Base-by-base conservation (phyloP, 164 flowering plant genomes). In the Pachysandra terminalis region DNA sequence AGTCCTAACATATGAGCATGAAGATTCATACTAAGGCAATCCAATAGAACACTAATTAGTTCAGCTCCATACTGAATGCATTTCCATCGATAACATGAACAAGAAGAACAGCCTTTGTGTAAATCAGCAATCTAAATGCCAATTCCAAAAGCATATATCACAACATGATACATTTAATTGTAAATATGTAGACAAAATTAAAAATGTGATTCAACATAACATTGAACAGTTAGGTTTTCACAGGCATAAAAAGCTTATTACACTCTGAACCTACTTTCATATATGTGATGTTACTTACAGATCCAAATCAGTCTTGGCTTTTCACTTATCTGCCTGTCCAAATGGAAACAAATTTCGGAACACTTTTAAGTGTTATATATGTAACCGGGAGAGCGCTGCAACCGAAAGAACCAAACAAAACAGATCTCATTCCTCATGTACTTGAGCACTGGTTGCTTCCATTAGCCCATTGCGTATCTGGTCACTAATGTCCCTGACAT, bases 401-500 rank as follows among this genome's bases (percentile, higher is more conserved):
- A 21, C 21, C 17, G n/a, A n/a, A n/a, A 35, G 37, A 56, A 59
- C 19, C 23, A 56, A 19, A 37, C 56, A 26, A 9, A 3, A 55
- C 19, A 48, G 27, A 66, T 58, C 53, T 75, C 37, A 75, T 22
- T 66, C 77, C 6, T 0, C 67, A 21, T 71, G 70, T n/a, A 77
- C 49, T 59, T 71, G 71, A 61, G 90, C 84, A 82, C 84, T 73
- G 61, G 84, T 13, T 62, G 90, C 98, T 76, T 96, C 98, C 98
- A 96, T 83, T 69, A 88, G 7, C 12, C 99, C 99, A 75, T 90
- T 91, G 61, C 97, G 91, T 67, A 96, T 87, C 85, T 96, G 99
- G 6, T 88, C 90, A 48, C 88, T 52, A 23, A 96, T 93, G 63
- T 96, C 99, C 65, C 93, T 81, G 66, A 93, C 89, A 64, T 96